A percentile compares a stretch with the other conserved stretches of the same genome.
phyloP scores from a whole-genome alignment of 1,139 yeast species.

The Suhomyces yuchorum region DNA sequence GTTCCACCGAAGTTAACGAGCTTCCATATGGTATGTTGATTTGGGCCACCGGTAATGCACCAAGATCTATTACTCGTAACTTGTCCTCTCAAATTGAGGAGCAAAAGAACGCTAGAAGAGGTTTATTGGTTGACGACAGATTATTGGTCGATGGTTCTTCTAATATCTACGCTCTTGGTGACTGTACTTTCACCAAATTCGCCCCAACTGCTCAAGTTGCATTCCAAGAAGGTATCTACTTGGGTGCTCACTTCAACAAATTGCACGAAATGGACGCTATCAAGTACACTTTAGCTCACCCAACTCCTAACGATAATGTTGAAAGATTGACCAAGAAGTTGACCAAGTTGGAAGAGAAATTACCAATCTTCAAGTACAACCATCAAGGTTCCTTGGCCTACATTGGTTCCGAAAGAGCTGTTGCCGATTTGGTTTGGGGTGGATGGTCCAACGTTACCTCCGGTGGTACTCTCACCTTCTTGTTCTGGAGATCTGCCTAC shows the following conservation, averaged over 20 bases:
- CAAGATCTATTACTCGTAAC: conserved; percentile 72
- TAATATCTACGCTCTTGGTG: conserved; percentile 89
- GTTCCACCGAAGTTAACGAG: conserved; percentile 56
- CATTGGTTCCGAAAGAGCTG: conserved; percentile 89
- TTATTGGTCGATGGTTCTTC: conserved; percentile 82
- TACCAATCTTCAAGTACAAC: conserved; percentile 62
- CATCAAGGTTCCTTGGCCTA: conserved; percentile 79
- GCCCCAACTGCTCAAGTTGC: conserved; percentile 99
- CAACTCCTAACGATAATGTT: conserved; percentile 31
- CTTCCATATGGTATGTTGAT: conserved; percentile 90
- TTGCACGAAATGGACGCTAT: conserved; percentile 68
- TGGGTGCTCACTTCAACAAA: conserved; percentile 70
- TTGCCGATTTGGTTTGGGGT: conserved; percentile 89
- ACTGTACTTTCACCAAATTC: conserved; percentile 86
- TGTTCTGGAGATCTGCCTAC: conserved; percentile 94
- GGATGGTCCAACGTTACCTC: conserved; percentile 79
- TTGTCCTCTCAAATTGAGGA: conserved; percentile 72
- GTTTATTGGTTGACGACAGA: conserved; percentile 80
- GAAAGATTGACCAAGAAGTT: conserved; percentile 47
- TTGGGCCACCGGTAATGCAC: conserved; percentile 98
- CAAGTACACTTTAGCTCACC: conserved; percentile 42
- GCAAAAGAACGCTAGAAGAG: conserved; percentile 88
- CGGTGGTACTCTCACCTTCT: conserved; percentile 84
- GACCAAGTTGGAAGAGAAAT: conserved; percentile 42
- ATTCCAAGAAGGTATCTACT: conserved; percentile 86